Evolutionary conservation across 768 basidiomycete genomes (phyloP).

Genomic region (Neoboletus brunneissimus): DNA sequence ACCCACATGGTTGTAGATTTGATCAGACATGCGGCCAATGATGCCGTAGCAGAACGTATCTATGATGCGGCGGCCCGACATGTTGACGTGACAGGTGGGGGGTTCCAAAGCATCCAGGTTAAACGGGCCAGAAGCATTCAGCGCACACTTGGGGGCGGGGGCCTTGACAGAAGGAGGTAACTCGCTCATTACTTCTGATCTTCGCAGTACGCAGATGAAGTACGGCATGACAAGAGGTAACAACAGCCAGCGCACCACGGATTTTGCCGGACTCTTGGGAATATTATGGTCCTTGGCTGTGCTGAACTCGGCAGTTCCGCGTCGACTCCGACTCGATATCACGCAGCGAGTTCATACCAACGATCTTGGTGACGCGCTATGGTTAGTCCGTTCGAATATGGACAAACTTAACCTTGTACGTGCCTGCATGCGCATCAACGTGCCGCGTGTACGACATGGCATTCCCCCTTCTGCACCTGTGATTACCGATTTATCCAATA

Average conservation of each 20-base stretch:
- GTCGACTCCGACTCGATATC: slow-evolving; percentile 11
- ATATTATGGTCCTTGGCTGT: background rate
- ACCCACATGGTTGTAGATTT: slow-evolving; percentile 1
- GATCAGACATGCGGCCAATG: background rate
- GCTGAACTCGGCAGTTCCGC: background rate
- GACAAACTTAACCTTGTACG: slow-evolving; percentile 26
- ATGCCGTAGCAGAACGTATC: slow-evolving; percentile 1
- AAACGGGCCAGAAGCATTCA: background rate
- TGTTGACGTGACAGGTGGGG: background rate
- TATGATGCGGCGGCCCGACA: slow-evolving; percentile 2
- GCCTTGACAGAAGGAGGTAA: background rate
- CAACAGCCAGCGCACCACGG: background rate
- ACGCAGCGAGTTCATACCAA: background rate
- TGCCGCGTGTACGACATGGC: background rate
- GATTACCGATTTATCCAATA: background rate
- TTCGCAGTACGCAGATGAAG: background rate
- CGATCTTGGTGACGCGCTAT: slow-evolving; percentile 6
- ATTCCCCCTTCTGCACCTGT: background rate
- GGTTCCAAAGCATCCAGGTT: background rate
- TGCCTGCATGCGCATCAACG: slow-evolving; percentile 2
- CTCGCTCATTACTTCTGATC: background rate
- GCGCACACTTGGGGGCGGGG: background rate
- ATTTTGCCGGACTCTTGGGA: background rate
- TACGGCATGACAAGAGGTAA: slow-evolving; percentile 5
- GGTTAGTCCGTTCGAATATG: background rate